Evolutionary conservation across 2,329 filamentous ascomycete species (phyloP), one percentile per base, ranked within the genome.

Genomic region (Chrysoporthe puriensis): DNA sequence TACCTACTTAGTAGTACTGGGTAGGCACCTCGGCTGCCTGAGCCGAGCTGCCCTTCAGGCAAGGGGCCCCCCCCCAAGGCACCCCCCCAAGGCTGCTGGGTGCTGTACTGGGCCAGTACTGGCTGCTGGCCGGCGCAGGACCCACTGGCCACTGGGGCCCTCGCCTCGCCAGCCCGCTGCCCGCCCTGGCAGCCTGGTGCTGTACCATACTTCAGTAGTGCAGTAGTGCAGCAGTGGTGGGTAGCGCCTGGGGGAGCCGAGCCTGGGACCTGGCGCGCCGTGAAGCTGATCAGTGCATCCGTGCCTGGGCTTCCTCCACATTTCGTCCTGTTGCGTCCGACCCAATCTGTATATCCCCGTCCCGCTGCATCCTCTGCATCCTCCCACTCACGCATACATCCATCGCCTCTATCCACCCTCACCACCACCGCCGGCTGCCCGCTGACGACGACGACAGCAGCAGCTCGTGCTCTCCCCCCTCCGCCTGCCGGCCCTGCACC

Each of bases 21-120:
- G 54, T 57, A 32, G 54, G 54, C 54, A 40, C 32, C 54, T 57
- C 54, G 54, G 54, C 7, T 57, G 54, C 54, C 54, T 40, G 54
- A 40, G 54, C 54, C 54, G 54, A 36, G 11, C 34, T 26, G 26
- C 26, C 26, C 26, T 2, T 26, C 26, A 26, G 26, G 26, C 26
- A 2, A 26, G 26, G 26, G 26, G 26, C 6, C 34, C 52, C 26
- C 26, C 32, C 18, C 48, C 14, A 52, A 21, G 48, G 48, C 46
- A 26, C 26, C 46, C 46, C 46, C 8, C 13, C 46, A 1, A 52
- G n/a, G n/a, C 21, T 26, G 26, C 26, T 26, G 26, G 26, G 26
- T 26, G 26, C 26, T 26, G 26, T 26, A 26, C 26, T 26, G 26
- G 26, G 26, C 26, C 26, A 26, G 26, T 26, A 26, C 26, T 26